phyloP scores from a whole-genome alignment of 129 eudicot genomes.

The Lactuca sativa region DNA sequence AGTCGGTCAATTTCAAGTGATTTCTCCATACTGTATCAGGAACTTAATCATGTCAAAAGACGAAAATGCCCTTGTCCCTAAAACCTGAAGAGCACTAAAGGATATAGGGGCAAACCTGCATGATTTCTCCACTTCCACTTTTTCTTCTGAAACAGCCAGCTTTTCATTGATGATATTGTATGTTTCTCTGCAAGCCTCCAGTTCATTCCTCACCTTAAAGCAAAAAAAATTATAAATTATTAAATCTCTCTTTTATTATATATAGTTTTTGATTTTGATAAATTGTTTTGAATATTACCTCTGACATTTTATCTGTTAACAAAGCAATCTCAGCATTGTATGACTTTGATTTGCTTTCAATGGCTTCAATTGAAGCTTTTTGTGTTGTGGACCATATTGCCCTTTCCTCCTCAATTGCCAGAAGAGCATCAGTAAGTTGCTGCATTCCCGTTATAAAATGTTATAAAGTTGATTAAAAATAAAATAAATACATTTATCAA shows the following conservation, averaged over 20 bases:
- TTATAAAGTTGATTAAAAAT: slow-evolving; percentile 6
- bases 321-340: slow-evolving; percentile 47
- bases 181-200: slow-evolving; percentile 52
- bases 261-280: background rate
- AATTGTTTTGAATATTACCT: slow-evolving; percentile 37
- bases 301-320: slow-evolving; percentile 53
- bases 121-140: slow-evolving; percentile 41
- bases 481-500: background rate
- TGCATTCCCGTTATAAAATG: slow-evolving; percentile 39
- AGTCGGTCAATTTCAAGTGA: slow-evolving; percentile 48
- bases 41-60: slow-evolving; percentile 3
- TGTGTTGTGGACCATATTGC: slow-evolving; percentile 83
- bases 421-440: slow-evolving; percentile 94
- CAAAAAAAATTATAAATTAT: slow-evolving; percentile 12
- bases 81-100: background rate
- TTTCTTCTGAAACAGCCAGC: slow-evolving; percentile 47
- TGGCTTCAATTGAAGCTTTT: slow-evolving; percentile 67
- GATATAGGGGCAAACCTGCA: slow-evolving; percentile 43
- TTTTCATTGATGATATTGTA: slow-evolving; percentile 42
- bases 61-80: background rate
- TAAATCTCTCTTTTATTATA: background rate
- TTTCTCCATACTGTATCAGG: slow-evolving; percentile 42
- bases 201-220: slow-evolving; percentile 52
- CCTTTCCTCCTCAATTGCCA: slow-evolving; percentile 85
- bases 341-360: slow-evolving; percentile 53